Base-by-base conservation (phyloP, 306 rosid species). In the Quercus ilex region DNA sequence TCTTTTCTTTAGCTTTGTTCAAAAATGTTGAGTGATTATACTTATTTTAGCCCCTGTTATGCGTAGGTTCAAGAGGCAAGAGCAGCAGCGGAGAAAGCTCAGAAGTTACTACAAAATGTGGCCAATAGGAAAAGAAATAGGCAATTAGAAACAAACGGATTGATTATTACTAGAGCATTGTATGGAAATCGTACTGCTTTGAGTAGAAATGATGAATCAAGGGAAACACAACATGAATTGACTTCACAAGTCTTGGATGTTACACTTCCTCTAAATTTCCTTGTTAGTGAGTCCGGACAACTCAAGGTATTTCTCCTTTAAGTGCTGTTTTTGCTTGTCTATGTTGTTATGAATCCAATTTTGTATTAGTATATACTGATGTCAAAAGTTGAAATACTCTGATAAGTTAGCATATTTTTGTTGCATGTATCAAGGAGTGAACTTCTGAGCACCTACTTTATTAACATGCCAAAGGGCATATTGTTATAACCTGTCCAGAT, bases 71-170 rank as follows among this genome's bases (percentile, higher is more conserved):
- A 51, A 75, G 93, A 93, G 90, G 96, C 91, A 65, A 86, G 86
- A 88, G 87, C 91, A 0, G 89, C 97, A 12, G 94, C 97, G n/a
- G 96, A 90, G 78, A 93, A 93, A 84, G 94, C 99, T 75, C 97
- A 96, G 91, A 85, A 87, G 77, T 87, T 96, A 74, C 91, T 88
- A 71, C 87, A 90, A 78, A 89, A 86, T 82, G 97, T 96, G 73
- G 96, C 98, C 69, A 90, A 82, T 73, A 90, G 99, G 89, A 93
- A 96, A 91, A 92, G 70, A 84, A 87, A 65, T 78, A 90, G 30
- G 84, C 99, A 96, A 85, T 80, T 81, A 80, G 99, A 93, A 87
- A 84, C 80, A 23, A 87, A 87, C 10, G 97, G 99, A 57, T 84
- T 93, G 77, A 91, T 93, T 73, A 86, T 96, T 63, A 85, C 89